Evolutionary conservation across 345 rosid species (phyloP).

Genomic region (Salix suchowensis): DNA sequence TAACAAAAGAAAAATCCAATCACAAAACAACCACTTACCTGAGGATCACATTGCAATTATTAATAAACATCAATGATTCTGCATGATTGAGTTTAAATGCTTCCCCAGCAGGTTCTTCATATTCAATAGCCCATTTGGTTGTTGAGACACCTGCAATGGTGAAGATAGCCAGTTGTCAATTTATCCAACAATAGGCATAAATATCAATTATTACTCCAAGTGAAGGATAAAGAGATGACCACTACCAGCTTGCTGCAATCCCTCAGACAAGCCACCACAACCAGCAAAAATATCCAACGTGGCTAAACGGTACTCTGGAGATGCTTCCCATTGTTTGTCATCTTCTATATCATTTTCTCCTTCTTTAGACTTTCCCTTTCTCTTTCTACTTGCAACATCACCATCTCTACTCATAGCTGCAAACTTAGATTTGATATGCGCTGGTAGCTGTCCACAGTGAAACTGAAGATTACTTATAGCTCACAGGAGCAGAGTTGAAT

Average conservation of each 20-base stretch:
- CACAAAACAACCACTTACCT: conserved; percentile 22
- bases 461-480: conserved; percentile 11
- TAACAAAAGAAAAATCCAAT: not conserved
- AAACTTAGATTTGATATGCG: conserved; percentile 44
- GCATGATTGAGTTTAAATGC: conserved; percentile 77
- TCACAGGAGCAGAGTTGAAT: not conserved
- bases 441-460: conserved; percentile 47
- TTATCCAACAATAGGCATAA: not conserved
- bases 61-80: conserved; percentile 53
- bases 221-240: not conserved
- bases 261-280: conserved; percentile 79
- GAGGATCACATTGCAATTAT: conserved; percentile 87
- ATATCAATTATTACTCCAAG: not conserved
- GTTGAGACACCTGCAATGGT: conserved; percentile 48
- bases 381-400: conserved; percentile 53
- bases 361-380: conserved; percentile 69
- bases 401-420: conserved; percentile 33
- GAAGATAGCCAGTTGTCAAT: not conserved
- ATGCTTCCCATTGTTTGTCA: conserved; percentile 34
- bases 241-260: conserved; percentile 60
- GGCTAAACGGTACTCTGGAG: conserved; percentile 36
- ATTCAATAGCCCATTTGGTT: conserved; percentile 90
- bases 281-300: conserved; percentile 85
- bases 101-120: conserved; percentile 85
- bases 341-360: conserved; percentile 37